A percentile compares a stretch with the other conserved stretches of the same genome.
These are phyloP conservation scores for Aspergillus sclerotioniger DNA, from an alignment of 495 filamentous ascomycete species.

Conservation along the genomic window DNA sequence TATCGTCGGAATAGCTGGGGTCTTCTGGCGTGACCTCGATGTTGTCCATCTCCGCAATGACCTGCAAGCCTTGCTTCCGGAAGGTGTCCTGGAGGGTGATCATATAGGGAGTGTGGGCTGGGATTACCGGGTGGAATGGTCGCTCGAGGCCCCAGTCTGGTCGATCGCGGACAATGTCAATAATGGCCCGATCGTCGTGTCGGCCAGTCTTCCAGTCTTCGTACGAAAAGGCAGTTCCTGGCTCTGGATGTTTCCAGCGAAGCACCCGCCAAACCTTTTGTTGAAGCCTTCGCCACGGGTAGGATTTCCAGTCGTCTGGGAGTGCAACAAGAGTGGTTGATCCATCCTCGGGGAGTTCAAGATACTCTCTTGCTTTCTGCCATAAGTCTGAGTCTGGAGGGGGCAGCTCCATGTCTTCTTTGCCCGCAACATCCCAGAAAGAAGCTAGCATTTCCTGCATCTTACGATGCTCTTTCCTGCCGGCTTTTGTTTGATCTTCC, in stretches of 20 bases:
- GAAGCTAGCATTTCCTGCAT: not conserved
- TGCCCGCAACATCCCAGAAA: not conserved
- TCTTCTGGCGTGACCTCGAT: constrained; percentile 6
- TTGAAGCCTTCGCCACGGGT: not conserved
- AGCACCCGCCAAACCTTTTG: not conserved
- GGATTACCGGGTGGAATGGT: not conserved
- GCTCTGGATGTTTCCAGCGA: not conserved
- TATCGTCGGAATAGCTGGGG: not conserved
- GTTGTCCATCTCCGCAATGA: not conserved
- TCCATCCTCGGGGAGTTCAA: constrained; percentile 1
- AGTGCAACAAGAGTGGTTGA: not conserved
- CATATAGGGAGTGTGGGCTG: not conserved
- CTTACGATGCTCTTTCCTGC: not conserved
- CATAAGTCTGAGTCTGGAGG: not conserved
- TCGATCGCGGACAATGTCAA: not conserved
- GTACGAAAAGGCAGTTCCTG: constrained; percentile 2
- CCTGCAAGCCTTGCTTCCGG: not conserved
- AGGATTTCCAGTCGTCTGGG: not conserved
- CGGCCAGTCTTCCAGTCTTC: not conserved
- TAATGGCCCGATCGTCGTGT: not conserved
- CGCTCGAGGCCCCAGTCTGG: not conserved
- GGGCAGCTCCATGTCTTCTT: not conserved
- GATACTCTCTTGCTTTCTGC: not conserved
- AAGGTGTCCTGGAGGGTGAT: not conserved
- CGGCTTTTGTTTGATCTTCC: not conserved